These are phyloP conservation scores for Phaeotremella skinneri DNA, from an alignment of 768 basidiomycete genomes.

Conservation along the genomic window DNA sequence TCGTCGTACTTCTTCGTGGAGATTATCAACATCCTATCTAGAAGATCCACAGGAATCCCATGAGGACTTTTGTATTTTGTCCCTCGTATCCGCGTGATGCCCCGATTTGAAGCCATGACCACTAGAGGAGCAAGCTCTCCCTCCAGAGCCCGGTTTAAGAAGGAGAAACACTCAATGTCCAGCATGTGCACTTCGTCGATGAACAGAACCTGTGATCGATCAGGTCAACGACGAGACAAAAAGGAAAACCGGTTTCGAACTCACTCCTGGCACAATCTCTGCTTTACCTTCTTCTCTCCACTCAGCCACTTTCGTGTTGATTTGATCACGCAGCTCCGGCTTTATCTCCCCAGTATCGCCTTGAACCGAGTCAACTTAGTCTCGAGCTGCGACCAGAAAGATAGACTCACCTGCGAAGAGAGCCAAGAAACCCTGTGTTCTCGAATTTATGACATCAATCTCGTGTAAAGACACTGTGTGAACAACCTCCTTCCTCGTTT, in stretches of 20 bases:
- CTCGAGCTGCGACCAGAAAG: not conserved
- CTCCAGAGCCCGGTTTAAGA: constrained; percentile 93
- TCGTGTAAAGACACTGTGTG: constrained; percentile 98
- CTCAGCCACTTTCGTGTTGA: constrained; percentile 92
- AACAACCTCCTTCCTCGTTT: constrained; percentile 94
- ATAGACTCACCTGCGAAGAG: constrained; percentile 56
- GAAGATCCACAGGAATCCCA: constrained; percentile 87
- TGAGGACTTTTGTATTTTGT: constrained; percentile 93
- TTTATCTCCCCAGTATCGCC: constrained; percentile 99
- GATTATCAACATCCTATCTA: constrained; percentile 94
- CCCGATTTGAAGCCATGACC: constrained; percentile 97
- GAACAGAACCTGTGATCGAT: constrained; percentile 72
- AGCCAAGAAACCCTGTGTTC: constrained; percentile 97
- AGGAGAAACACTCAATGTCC: constrained; percentile 98
- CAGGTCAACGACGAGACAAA: not conserved
- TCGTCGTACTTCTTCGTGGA: constrained; percentile 80
- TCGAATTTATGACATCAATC: constrained; percentile 98
- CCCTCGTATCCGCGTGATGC: constrained; percentile 89
- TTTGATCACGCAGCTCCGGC: constrained; percentile 91
- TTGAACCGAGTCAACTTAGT: constrained; percentile 57
- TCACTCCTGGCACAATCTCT: constrained; percentile 90
- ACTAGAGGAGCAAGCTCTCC: constrained; percentile 90
- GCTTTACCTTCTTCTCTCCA: constrained; percentile 99
- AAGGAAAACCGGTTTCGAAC: constrained; percentile 43
- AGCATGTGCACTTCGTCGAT: constrained; percentile 99